Conservation (phyloP, 148 eudicot genomes). For the Rhododendron ferrugineum region DNA sequence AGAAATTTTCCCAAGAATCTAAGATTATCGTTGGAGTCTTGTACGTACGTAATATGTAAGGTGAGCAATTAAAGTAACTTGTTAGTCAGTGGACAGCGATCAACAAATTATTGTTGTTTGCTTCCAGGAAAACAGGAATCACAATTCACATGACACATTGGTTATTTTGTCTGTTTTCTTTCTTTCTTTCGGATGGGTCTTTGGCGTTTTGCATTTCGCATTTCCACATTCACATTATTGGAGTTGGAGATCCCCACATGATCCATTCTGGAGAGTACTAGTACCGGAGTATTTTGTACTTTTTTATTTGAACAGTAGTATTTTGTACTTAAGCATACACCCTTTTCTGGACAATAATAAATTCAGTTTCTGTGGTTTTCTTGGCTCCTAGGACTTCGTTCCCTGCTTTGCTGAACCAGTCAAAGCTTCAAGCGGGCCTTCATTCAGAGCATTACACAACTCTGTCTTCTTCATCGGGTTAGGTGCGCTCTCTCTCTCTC, state of each 20-base stretch:
- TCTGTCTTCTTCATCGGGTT: background rate
- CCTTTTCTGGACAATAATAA: background rate
- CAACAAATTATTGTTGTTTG: background rate
- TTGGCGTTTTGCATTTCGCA: background rate
- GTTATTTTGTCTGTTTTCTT: background rate
- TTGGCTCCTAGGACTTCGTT: background rate
- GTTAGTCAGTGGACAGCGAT: background rate
- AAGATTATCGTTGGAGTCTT: too few species aligned
- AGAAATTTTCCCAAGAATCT: too few species aligned
- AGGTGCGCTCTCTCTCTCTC: background rate
- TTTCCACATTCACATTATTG: background rate
- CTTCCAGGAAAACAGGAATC: background rate
- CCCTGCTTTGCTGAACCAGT: background rate
- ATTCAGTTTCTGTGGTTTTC: background rate
- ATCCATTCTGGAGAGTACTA: background rate
- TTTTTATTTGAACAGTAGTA: too few species aligned
- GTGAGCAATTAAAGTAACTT: background rate
- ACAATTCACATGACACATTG: background rate
- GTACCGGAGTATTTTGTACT: background rate
- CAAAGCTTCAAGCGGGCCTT: background rate
- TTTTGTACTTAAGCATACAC: background rate
- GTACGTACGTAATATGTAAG: background rate
- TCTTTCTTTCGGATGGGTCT: background rate
- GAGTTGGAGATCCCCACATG: background rate
- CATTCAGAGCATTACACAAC: background rate